These are phyloP conservation scores for Solanum bukasovii DNA, from an alignment of 257 asterid species.

Conservation along the genomic window DNA sequence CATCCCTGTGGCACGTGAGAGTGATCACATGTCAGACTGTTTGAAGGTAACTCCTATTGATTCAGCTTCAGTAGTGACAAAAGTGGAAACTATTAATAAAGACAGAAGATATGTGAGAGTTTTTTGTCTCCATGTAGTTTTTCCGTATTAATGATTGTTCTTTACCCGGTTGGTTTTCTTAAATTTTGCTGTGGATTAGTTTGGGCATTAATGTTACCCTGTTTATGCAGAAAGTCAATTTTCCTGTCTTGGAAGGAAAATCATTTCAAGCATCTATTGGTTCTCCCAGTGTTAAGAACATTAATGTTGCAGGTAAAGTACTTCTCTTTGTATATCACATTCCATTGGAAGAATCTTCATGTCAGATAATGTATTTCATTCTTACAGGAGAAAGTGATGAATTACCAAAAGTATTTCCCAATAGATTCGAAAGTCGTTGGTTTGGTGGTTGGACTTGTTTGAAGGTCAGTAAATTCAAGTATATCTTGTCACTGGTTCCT, in stretches of 20 bases:
- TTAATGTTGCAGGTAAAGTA: constrained; percentile 31
- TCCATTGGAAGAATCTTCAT: constrained; percentile 2
- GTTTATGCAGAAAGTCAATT: constrained; percentile 28
- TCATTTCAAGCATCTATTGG: constrained; percentile 21
- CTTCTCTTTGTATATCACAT: constrained; percentile 3
- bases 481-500: neutral
- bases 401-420: constrained; percentile 15
- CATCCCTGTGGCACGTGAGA: constrained; percentile 8
- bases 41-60: constrained; percentile 9
- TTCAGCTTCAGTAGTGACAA: constrained; percentile 30
- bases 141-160: neutral
- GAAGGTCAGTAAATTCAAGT: constrained; percentile 28
- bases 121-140: neutral
- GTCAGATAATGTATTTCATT: neutral
- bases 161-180: neutral
- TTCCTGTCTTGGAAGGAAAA: constrained; percentile 14
- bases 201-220: neutral
- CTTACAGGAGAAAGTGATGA: constrained; percentile 26
- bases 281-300: constrained; percentile 12
- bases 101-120: neutral
- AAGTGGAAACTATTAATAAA: neutral
- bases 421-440: constrained; percentile 61
- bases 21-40: constrained; percentile 12
- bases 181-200: neutral
- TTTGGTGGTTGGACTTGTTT: constrained; percentile 61